Evolutionary conservation across 148 eudicot genomes (phyloP), one percentile per base, ranked within the genome.

Genomic region (Rhododendron kiyosumense): DNA sequence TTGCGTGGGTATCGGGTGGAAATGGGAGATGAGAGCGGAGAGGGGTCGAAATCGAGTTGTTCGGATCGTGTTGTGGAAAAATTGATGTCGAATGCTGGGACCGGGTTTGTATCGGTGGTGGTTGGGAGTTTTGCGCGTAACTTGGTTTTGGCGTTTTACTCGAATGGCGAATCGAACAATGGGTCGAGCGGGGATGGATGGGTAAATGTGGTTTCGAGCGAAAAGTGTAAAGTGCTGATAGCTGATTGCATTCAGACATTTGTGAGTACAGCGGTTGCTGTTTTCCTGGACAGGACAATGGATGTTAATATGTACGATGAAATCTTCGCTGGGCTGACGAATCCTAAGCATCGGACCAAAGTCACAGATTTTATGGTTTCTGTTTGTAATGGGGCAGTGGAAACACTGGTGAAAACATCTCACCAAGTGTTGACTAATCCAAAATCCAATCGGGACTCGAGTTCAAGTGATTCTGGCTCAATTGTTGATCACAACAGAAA

Each of bases 121-220:
- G 95, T 90, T 83, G 99, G 99, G 32, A 96, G 98, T 84, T 94
- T 95, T 89, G 99, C 99, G 1, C 90, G 95, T 77, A 95, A 96
- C 88, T 83, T 96, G 89, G 98, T 96, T 78, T 86, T 89, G 84
- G 98, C 91, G 11, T 91, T 91, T 86, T 91, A 89, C 81, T 84
- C 90, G 0, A 84, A 48, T 79, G 84, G 85, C 20, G 88, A 80
- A 63, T 74, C 65, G 1, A 54, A 10, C 41, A 84, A 67, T 15
- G 86, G 89, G 7, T 89, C 78, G 20, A 85, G 67, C 86, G 91
- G 83, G 30, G 69, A 84, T 41, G 49, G 84, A 51, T 93, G 92
- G 96, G 59, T 92, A 34, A 86, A 90, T 87, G 83, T 89, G 85
- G 84, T 96, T 6, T 91, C 89, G 12, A 85, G 81, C 46, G 94